Percentiles rank a stretch among this genome's conserved stretches.
These are phyloP conservation scores for Phaeosphaeria sp. DNA, from an alignment of 2,329 filamentous ascomycete species.

Conservation along the genomic window DNA sequence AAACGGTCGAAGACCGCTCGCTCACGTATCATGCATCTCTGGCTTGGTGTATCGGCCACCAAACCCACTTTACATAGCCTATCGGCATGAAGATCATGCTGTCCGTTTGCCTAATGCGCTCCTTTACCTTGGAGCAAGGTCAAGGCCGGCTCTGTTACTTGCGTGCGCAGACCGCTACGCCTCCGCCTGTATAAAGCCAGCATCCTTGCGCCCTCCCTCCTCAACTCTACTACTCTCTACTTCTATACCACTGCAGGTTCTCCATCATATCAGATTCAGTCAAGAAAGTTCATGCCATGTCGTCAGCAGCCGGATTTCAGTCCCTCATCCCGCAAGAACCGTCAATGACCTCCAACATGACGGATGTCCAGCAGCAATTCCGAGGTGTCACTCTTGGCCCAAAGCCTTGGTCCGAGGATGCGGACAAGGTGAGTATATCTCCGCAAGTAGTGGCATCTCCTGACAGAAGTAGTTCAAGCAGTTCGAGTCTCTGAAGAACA, in stretches of 20 bases:
- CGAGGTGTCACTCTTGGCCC: background rate
- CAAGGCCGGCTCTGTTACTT: background rate
- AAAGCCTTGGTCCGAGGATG: background rate
- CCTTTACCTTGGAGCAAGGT: background rate
- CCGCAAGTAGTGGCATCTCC: slow-evolving; percentile 33
- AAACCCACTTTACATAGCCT: background rate
- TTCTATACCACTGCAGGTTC: background rate
- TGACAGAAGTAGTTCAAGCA: slow-evolving; percentile 62
- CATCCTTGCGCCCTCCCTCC: background rate
- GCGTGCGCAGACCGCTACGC: background rate
- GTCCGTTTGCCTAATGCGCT: background rate
- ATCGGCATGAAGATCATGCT: background rate
- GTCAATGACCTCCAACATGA: background rate
- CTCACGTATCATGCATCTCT: background rate
- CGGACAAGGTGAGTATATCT: slow-evolving; percentile 4
- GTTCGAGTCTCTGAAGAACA: slow-evolving; percentile 42
- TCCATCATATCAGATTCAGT: background rate
- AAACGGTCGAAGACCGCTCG: background rate
- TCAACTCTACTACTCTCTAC: background rate
- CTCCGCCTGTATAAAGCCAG: background rate
- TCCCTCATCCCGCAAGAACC: background rate
- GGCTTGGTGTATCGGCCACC: background rate
- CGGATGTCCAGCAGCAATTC: background rate
- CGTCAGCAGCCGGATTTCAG: background rate
- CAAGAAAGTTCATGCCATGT: background rate